Evolutionary conservation across 768 basidiomycete species (phyloP).

Genomic region (Russula sp.): DNA sequence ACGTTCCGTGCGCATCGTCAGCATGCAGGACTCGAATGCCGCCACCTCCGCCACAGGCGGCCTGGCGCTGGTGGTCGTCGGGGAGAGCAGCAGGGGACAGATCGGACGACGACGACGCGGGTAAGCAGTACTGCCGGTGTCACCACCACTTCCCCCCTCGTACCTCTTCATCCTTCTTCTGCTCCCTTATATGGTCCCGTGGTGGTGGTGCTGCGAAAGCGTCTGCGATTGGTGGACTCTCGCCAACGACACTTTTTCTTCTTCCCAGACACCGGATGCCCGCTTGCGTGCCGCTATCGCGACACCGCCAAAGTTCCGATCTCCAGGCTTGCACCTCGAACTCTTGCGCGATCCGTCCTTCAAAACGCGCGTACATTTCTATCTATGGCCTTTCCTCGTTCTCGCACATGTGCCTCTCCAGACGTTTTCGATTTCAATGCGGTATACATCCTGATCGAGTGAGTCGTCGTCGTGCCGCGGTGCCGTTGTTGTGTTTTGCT

Average conservation of each 20-base stretch:
- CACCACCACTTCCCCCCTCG: not conserved
- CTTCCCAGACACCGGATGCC: too few species aligned
- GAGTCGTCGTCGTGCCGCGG: conserved; percentile 39
- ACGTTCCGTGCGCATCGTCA: conserved; percentile 78
- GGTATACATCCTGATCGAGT: conserved; percentile 81
- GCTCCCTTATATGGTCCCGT: conserved; percentile 57
- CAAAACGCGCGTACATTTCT: conserved; percentile 59
- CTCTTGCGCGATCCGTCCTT: conserved; percentile 59
- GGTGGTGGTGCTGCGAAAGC: conserved; percentile 48
- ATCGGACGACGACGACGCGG: conserved; percentile 51
- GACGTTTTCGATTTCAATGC: conserved; percentile 90
- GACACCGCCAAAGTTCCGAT: too few species aligned
- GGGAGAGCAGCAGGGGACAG: conserved; percentile 52
- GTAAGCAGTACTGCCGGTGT: conserved; percentile 37
- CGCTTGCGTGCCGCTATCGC: too few species aligned
- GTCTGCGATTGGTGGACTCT: conserved; percentile 37
- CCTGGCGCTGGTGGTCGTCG: too few species aligned
- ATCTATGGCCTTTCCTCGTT: conserved; percentile 61
- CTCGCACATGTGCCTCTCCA: conserved; percentile 77
- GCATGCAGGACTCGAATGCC: conserved; percentile 47
- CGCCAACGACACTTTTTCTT: conserved; percentile 47
- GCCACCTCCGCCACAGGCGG: not conserved
- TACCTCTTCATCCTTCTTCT: conserved; percentile 32
- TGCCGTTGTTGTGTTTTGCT: conserved; percentile 5
- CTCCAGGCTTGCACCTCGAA: too few species aligned